Conservation (phyloP, 768 basidiomycete genomes). For the Suillus bovinus region DNA sequence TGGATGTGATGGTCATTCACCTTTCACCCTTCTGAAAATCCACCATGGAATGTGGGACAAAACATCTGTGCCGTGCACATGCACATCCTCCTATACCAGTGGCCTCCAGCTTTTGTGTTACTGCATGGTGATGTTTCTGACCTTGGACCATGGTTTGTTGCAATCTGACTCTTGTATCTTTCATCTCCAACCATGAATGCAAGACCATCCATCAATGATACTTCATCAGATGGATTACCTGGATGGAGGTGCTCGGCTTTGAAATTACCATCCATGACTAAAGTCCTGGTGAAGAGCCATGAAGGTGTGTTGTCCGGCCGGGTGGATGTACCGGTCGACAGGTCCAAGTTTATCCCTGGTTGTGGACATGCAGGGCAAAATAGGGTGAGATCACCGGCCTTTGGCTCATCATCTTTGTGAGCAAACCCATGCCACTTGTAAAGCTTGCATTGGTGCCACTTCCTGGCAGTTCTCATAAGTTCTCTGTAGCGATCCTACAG, state of each 20-base stretch:
- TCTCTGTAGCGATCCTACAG: conserved; percentile 17
- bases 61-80: conserved; percentile 34
- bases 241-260: not conserved
- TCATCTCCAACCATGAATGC: not conserved
- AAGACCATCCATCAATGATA: not conserved
- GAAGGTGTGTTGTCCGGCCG: not conserved
- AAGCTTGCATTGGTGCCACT: conserved; percentile 19
- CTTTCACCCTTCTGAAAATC: conserved; percentile 35
- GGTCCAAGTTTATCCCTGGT: not conserved
- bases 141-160: conserved; percentile 5
- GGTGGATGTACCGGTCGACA: not conserved
- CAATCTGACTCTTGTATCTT: not conserved
- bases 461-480: conserved; percentile 15
- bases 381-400: not conserved
- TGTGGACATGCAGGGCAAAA: not conserved
- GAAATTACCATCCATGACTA: not conserved
- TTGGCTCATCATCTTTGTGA: not conserved
- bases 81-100: conserved; percentile 34
- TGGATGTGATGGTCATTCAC: conserved; percentile 13
- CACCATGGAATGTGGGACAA: conserved; percentile 30
- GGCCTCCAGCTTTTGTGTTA: conserved; percentile 19
- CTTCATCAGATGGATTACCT: not conserved
- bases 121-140: conserved; percentile 18
- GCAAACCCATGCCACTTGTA: conserved; percentile 17
- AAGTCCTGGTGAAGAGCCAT: not conserved